These are phyloP conservation scores for Pluteus cervinus DNA, from an alignment of 768 basidiomycete species.

Conservation along the genomic window DNA sequence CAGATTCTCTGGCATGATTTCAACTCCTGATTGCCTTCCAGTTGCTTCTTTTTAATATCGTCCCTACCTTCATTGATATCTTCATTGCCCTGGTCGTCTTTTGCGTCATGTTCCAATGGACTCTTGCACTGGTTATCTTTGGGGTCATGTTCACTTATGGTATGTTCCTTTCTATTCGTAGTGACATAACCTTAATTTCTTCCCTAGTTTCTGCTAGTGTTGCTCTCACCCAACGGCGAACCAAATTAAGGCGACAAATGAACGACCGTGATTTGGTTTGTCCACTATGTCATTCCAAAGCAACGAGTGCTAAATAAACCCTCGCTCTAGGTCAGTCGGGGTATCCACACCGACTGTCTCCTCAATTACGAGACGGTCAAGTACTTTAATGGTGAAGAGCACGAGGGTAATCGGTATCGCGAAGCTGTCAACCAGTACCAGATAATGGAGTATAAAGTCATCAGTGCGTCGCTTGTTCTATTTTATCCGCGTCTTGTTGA, in stretches of 20 bases:
- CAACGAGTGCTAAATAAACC: conserved; percentile 1
- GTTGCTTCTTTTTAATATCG: conserved; percentile 77
- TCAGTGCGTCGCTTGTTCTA: conserved; percentile 37
- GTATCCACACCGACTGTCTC: conserved; percentile 77
- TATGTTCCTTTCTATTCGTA: conserved; percentile 21
- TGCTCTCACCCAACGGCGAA: conserved; percentile 66
- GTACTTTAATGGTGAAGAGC: conserved; percentile 82
- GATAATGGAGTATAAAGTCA: conserved; percentile 64
- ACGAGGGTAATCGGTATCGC: conserved; percentile 67
- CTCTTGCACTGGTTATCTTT: conserved; percentile 60
- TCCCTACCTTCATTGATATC: conserved; percentile 81
- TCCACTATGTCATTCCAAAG: conserved; percentile 5
- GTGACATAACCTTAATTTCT: conserved; percentile 5
- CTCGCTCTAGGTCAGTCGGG: conserved; percentile 58
- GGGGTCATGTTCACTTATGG: conserved; percentile 71
- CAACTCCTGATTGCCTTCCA: conserved; percentile 19
- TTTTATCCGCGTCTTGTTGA: conserved; percentile 1
- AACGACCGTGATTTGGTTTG: conserved; percentile 75
- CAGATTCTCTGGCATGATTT: not conserved
- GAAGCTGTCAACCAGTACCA: conserved; percentile 75
- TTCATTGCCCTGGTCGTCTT: conserved; percentile 66
- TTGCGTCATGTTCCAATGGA: conserved; percentile 56
- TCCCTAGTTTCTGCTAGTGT: conserved; percentile 38
- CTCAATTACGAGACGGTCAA: conserved; percentile 85
- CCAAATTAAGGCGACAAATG: conserved; percentile 70